Percentiles rank a stretch among this genome's conserved stretches.
These are phyloP conservation scores for Pilaira anomala DNA, from an alignment of 192 early-diverging fungal species.

Conservation along the genomic window DNA sequence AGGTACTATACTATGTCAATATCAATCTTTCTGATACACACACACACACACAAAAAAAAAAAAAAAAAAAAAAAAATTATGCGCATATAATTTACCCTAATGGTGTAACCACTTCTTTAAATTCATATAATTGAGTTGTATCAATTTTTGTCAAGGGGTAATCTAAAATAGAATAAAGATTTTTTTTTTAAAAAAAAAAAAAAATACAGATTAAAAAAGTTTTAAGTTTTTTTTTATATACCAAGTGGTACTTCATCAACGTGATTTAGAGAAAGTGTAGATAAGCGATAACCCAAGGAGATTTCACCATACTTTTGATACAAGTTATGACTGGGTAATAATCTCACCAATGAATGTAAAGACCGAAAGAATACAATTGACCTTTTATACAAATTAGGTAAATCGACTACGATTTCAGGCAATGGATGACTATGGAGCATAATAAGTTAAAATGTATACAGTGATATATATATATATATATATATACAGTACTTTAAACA, in stretches of 20 bases:
- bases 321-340: conserved; percentile 70
- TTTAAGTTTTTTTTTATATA: conserved; percentile 24
- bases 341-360: conserved; percentile 71
- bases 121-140: conserved; percentile 58
- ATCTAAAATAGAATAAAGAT: too few relatives aligned
- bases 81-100: conserved; percentile 49
- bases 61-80: too few relatives aligned
- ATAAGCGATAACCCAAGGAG: conserved; percentile 66
- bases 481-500: too few relatives aligned
- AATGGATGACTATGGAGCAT: conserved; percentile 39
- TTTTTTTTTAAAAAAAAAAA: conserved; percentile 7
- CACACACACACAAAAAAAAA: too few relatives aligned
- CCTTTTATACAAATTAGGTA: conserved; percentile 86
- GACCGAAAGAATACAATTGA: conserved; percentile 90
- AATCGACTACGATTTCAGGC: conserved; percentile 62
- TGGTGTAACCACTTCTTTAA: conserved; percentile 69
- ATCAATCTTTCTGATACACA: conserved; percentile 2
- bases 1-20: conserved; percentile 44
- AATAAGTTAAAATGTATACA: too few relatives aligned
- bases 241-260: conserved; percentile 71
- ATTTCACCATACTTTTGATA: conserved; percentile 43
- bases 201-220: too few relatives aligned
- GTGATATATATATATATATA: too few relatives aligned
- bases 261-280: conserved; percentile 45
- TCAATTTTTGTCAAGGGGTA: conserved; percentile 62